Percentiles rank a stretch among this genome's conserved stretches.
Evolutionary conservation across 352 stramenopile genomes (phyloP).

Genomic region (Pythium sukuiense): DNA sequence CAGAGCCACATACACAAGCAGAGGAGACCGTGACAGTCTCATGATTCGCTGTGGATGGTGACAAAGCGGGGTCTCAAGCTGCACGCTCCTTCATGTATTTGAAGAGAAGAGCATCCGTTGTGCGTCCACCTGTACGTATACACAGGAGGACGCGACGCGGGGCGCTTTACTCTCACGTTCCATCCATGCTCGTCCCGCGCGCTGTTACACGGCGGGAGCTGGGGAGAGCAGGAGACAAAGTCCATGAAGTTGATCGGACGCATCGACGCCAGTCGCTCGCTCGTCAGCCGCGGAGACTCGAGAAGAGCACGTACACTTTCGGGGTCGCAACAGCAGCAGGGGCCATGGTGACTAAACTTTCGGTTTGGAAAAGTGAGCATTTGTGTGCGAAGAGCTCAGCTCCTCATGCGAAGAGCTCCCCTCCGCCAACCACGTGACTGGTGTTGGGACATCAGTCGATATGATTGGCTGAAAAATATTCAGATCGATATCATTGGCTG

Average conservation of each 20-base stretch:
- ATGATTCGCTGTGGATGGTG: background rate
- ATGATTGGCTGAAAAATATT: slow-evolving; percentile 26
- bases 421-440: slow-evolving; percentile 27
- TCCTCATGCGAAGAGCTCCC: slow-evolving; percentile 6
- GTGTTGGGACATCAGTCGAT: background rate
- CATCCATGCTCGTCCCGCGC: slow-evolving; percentile 43
- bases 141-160: background rate
- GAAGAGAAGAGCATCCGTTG: slow-evolving; percentile 69
- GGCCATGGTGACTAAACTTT: slow-evolving; percentile 83
- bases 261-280: slow-evolving; percentile 4
- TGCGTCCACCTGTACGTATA: background rate
- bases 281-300: slow-evolving; percentile 9
- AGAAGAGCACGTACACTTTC: slow-evolving; percentile 63
- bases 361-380: slow-evolving; percentile 85
- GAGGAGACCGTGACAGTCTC: background rate
- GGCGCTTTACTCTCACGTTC: slow-evolving; percentile 85
- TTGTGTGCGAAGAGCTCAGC: slow-evolving; percentile 6
- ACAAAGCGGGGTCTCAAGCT: background rate
- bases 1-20: no score
- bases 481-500: slow-evolving; percentile 11
- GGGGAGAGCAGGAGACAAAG: slow-evolving; percentile 26
- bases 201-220: slow-evolving; percentile 9
- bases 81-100: slow-evolving; percentile 71
- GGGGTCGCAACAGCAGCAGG: slow-evolving; percentile 49
- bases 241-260: slow-evolving; percentile 29